Conservation (phyloP, 306 rosid species). For the Fagus sylvatica region DNA sequence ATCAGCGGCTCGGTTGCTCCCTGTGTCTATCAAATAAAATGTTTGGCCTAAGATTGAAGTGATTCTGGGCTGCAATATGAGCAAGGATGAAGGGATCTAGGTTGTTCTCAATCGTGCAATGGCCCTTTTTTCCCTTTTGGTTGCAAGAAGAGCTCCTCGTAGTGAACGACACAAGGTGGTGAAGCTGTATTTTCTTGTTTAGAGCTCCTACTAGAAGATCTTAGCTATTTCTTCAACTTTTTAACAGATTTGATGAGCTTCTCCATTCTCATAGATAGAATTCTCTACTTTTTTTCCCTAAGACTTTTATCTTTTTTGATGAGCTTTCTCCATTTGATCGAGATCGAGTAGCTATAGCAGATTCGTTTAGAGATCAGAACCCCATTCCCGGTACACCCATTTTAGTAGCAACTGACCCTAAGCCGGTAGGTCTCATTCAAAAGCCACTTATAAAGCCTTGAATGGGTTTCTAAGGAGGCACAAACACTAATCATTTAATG, state of each 20-base stretch:
- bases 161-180: constrained; percentile 11
- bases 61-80: constrained; percentile 33
- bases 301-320: background rate
- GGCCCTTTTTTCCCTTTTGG: constrained; percentile 6
- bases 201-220: background rate
- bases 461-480: too few species aligned
- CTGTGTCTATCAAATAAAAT: constrained; percentile 24
- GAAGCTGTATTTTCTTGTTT: background rate
- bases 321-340: background rate
- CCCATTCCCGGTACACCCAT: too few species aligned
- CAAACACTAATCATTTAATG: too few species aligned
- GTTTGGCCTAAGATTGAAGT: constrained; percentile 42
- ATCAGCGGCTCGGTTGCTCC: background rate
- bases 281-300: too few species aligned
- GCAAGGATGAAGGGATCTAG: constrained; percentile 23
- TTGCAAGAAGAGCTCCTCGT: constrained; percentile 39
- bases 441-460: too few species aligned
- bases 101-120: background rate
- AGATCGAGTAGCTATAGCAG: too few species aligned
- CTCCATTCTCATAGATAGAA: constrained; percentile 5
- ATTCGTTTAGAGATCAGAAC: too few species aligned
- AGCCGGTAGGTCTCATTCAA: too few species aligned
- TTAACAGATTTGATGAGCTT: constrained; percentile 17
- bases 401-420: too few species aligned
- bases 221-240: constrained; percentile 32